These are phyloP conservation scores for Schizophyllum amplum DNA, from an alignment of 1,284 basidiomycete species.

Conservation along the genomic window DNA sequence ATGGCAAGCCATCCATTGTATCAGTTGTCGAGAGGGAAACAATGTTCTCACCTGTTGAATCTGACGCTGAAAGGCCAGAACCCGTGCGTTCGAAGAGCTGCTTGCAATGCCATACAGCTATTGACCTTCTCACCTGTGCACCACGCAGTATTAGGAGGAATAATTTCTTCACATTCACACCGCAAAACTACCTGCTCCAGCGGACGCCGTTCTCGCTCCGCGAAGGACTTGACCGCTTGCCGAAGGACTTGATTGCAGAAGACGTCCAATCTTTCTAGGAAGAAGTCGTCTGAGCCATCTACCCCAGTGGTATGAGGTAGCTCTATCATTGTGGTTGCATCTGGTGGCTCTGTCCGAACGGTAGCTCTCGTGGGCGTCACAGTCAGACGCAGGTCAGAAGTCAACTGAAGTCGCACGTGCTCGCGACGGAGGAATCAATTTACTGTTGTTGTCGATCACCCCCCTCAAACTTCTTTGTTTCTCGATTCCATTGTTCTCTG, in stretches of 20 bases:
- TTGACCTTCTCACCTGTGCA: slow-evolving; percentile 38
- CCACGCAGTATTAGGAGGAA: background rate
- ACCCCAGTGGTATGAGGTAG: background rate
- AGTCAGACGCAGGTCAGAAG: no score
- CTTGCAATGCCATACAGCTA: slow-evolving; percentile 51
- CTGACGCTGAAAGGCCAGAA: slow-evolving; percentile 1
- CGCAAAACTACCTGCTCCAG: slow-evolving; percentile 45
- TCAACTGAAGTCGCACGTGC: background rate
- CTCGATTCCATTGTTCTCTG: background rate
- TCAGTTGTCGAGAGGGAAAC: background rate
- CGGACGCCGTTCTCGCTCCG: slow-evolving; percentile 46
- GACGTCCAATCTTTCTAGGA: slow-evolving; percentile 50
- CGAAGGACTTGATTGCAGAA: slow-evolving; percentile 24
- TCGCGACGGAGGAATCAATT: background rate
- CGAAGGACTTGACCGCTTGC: slow-evolving; percentile 9
- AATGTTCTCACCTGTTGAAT: background rate
- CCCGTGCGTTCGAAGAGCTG: slow-evolving; percentile 36
- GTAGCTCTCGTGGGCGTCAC: background rate
- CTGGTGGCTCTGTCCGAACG: background rate
- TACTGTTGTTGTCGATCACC: background rate
- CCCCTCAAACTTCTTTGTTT: background rate
- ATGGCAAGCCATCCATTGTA: background rate
- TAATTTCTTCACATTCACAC: slow-evolving; percentile 1
- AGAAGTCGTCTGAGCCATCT: slow-evolving; percentile 36
- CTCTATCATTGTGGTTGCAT: background rate